Base-by-base conservation (phyloP, 148 eudicot genomes). In the Rhododendron vialii region DNA sequence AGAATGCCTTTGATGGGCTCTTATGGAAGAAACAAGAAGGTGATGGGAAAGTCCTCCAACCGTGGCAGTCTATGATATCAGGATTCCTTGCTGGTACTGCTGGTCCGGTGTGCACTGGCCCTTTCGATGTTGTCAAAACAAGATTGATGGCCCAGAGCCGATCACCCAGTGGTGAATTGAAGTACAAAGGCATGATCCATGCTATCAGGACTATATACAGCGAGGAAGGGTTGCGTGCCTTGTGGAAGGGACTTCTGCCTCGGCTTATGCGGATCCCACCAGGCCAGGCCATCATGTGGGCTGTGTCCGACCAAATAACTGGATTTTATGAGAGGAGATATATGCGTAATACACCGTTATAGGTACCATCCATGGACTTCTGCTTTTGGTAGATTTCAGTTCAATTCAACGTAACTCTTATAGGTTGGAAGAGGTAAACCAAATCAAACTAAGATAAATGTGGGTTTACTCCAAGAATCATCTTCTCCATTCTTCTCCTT, bases 231-330 rank as follows among this genome's bases (percentile, higher is more conserved):
- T 80, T 96, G 80, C 89, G 84, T 53, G 94, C 98, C 9, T 84
- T 96, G 87, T 96, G 99, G 99, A 96, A 89, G 88, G 99, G 99
- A 38, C 90, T 96, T 61, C 86, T 96, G 81, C 99, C 99, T 0
- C 86, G 99, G 88, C 91, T 96, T 20, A 95, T 95, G 99, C 92
- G 99, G 92, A 96, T 96, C 79, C 99, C 99, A 13, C 99, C 99
- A 0, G 99, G 99, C 4, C 99, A 96, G 92, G 99, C 99, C 63
- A 96, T 96, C 82, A 92, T 95, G 99, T 96, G 99, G 99, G 93
- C 88, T 35, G 99, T 95, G 83, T 98, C 99, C 84, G 99, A 96
- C 89, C 99, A 96, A 85, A 88, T 95, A 11, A 96, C 81, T 4
- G 99, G 98, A 3, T 89, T 95, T n/a, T 96, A 96, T 83, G 99